phyloP scores from a whole-genome alignment of 176 grass and related monocot species.

The Oryza rufipogon region DNA sequence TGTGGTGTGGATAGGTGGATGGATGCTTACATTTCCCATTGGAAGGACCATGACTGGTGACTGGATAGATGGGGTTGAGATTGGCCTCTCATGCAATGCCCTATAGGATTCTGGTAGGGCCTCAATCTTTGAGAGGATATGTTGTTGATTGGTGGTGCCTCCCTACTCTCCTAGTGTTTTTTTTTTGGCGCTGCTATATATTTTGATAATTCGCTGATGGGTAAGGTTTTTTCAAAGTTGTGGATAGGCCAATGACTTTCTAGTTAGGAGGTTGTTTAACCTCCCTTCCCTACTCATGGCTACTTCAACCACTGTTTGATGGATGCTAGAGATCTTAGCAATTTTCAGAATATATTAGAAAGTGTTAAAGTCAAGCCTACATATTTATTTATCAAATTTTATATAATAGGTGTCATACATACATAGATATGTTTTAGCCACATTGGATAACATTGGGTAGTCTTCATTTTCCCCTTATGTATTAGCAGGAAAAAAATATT shows the following conservation, averaged over 20 bases:
- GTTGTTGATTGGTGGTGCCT: not conserved
- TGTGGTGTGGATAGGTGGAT: conserved; percentile 37
- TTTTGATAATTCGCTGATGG: not conserved
- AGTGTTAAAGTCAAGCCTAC: not conserved
- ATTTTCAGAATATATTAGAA: not conserved
- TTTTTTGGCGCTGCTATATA: not conserved
- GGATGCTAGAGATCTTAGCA: not conserved
- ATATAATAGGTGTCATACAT: not conserved
- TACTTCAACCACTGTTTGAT: not conserved
- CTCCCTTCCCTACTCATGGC: not conserved
- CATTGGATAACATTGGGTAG: not conserved
- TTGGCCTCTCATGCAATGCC: not conserved
- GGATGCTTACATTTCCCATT: not conserved
- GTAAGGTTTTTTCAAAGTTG: not conserved
- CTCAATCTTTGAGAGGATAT: conserved; percentile 3
- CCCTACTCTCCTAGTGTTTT: not conserved
- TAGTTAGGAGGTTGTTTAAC: not conserved
- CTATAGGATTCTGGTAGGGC: conserved; percentile 34
- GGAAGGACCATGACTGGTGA: conserved; percentile 5
- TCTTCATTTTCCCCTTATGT: not conserved
- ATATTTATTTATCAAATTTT: not conserved
- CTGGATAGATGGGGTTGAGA: not conserved
- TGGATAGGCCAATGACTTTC: not conserved
- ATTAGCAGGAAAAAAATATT: not conserved
- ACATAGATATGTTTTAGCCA: no score